These are phyloP conservation scores for Saccharum officinarum DNA, from an alignment of 176 grass and related monocot species.

Conservation along the genomic window DNA sequence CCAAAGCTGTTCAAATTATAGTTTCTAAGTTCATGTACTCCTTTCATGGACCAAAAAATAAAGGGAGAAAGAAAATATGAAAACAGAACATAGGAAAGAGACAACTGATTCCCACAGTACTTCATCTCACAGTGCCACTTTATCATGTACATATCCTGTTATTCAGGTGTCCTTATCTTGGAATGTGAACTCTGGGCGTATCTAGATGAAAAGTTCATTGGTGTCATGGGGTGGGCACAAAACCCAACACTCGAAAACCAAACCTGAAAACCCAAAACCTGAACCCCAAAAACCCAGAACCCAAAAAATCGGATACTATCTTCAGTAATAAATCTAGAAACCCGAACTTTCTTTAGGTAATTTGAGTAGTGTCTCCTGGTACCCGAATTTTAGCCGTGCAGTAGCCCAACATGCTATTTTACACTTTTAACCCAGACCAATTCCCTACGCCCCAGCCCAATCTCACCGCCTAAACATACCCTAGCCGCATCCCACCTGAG, in stretches of 20 bases:
- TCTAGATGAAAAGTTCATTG: background rate
- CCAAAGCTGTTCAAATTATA: constrained; percentile 18
- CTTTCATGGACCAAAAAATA: background rate
- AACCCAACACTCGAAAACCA: background rate
- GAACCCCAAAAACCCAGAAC: background rate
- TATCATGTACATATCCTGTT: background rate
- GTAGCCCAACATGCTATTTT: background rate
- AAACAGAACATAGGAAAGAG: background rate
- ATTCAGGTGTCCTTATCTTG: background rate
- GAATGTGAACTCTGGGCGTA: background rate
- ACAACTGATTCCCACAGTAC: background rate
- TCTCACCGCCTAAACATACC: no score
- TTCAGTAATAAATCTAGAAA: background rate
- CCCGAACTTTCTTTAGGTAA: background rate
- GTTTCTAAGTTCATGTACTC: background rate
- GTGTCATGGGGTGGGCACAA: background rate
- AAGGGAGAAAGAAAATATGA: background rate
- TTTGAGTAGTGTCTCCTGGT: background rate
- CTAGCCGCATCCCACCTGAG: no score
- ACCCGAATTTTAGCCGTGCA: background rate
- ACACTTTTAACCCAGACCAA: background rate
- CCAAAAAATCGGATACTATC: background rate
- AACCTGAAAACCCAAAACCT: background rate
- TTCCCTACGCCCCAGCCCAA: background rate
- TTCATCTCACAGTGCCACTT: background rate